Evolutionary conservation across 2,329 filamentous ascomycete species (phyloP), one percentile per base, ranked within the genome.

Genomic region (Fusarium guadeloupense): DNA sequence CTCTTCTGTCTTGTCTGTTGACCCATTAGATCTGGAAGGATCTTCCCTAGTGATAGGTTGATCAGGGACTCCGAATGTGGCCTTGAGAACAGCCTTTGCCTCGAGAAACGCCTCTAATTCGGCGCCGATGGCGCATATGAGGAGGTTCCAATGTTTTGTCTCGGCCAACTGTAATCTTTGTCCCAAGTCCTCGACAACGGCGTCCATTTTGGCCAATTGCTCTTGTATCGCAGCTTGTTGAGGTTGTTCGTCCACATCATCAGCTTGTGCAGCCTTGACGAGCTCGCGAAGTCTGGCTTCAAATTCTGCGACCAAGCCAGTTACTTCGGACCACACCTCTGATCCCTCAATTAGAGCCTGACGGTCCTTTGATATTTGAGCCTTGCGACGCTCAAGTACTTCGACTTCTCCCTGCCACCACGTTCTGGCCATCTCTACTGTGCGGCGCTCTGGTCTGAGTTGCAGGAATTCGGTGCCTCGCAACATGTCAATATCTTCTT

Each of bases 111-210:
- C 88, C 54, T 89, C 87, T 2, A 90, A 70, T 71, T 92, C 91
- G 0, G 91, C 90, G 1, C 90, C 89, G 28, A 94, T 86, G 10
- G 89, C 90, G 45, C 86, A 90, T 5, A 93, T 87, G 16, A 94
- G 79, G 14, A 93, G 76, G 52, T 89, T 93, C 90, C 91, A 94
- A 14, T 83, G 81, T 52, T 84, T 84, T 2, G 80, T 76, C 57
- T 90, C 85, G 0, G 88, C 88, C 3, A 81, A 70, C 2, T 79
- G 76, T 21, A 87, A 68, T 17, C 82, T 80, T 14, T 79, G 74
- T 47, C 87, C 81, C 5, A 94, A 74, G 4, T 82, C 80, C 1
- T 69, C 65, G 12, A 89, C 81, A 5, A 88, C 82, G 4, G 69
- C 70, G 23, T 82, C 78, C 81, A 93, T 88, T 57, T 83, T 80